Percentiles rank a stretch among this genome's conserved stretches.
phyloP scores from a whole-genome alignment of 345 rosid genomes.

The Erysimum cheiranthoides region DNA sequence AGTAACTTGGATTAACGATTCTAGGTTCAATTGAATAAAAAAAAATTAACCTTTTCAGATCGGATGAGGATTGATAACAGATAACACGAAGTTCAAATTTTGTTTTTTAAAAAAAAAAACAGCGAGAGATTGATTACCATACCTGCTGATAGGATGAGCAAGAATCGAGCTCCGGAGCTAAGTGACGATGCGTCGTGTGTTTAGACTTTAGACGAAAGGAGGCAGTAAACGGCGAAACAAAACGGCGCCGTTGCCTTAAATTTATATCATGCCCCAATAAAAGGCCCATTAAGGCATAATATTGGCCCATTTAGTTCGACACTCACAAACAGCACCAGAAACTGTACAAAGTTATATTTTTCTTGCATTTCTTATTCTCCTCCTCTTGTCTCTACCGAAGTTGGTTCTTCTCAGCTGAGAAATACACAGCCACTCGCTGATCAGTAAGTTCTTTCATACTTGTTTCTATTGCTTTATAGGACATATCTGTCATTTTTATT shows the following conservation, averaged over 20 bases:
- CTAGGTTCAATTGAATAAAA: background rate
- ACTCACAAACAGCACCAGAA: slow-evolving; percentile 25
- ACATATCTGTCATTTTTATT: background rate
- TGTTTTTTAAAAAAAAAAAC: background rate
- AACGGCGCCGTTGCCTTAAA: background rate
- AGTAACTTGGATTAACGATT: slow-evolving; percentile 14
- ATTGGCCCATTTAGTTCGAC: slow-evolving; percentile 7
- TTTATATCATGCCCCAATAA: background rate
- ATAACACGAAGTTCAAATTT: background rate
- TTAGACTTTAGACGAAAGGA: slow-evolving; percentile 10
- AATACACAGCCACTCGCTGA: slow-evolving; percentile 11
- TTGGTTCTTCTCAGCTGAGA: slow-evolving; percentile 21
- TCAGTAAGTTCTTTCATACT: slow-evolving; percentile 30
- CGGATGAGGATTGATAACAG: background rate
- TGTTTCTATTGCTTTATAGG: background rate
- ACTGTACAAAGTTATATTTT: background rate
- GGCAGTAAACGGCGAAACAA: background rate
- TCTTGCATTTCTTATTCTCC: background rate
- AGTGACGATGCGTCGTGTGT: slow-evolving; percentile 10
- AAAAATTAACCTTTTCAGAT: background rate
- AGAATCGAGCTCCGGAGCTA: slow-evolving; percentile 37
- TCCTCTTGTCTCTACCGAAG: slow-evolving; percentile 18
- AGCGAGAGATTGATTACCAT: background rate
- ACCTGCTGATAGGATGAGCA: slow-evolving; percentile 34
- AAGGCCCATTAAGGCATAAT: slow-evolving; percentile 1